Evolutionary conservation across 2,329 filamentous ascomycete genomes (phyloP).

Genomic region (Purpureocillium takamizusanense): DNA sequence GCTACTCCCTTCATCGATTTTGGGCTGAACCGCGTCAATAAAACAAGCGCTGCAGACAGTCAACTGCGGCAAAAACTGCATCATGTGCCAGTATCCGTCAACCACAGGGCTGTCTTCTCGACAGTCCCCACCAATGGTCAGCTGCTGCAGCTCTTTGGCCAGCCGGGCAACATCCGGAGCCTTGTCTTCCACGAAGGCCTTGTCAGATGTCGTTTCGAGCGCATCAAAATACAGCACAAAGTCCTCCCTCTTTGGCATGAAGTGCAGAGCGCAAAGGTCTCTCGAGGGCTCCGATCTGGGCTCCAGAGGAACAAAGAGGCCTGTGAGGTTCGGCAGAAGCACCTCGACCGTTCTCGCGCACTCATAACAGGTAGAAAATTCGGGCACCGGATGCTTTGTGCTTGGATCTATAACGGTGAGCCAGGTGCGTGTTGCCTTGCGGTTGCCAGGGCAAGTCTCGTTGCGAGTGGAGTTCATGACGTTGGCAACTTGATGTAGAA

Average conservation of each 20-base stretch:
- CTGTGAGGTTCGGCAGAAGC: slow-evolving; percentile 62
- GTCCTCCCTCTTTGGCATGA: slow-evolving; percentile 37
- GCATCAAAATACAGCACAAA: slow-evolving; percentile 53
- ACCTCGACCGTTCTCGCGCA: slow-evolving; percentile 66
- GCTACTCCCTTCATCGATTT: slow-evolving; percentile 39
- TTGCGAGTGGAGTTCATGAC: slow-evolving; percentile 39
- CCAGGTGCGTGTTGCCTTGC: slow-evolving; percentile 56
- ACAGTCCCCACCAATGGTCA: slow-evolving; percentile 54
- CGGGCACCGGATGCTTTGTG: slow-evolving; percentile 51
- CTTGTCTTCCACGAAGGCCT: slow-evolving; percentile 31
- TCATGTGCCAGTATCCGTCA: slow-evolving; percentile 67
- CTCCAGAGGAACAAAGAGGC: slow-evolving; percentile 51
- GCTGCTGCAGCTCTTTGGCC: slow-evolving; percentile 51
- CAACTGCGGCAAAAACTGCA: slow-evolving; percentile 65
- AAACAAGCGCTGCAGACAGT: slow-evolving; percentile 86
- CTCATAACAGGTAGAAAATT: slow-evolving; percentile 67
- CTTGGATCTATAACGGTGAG: slow-evolving; percentile 64
- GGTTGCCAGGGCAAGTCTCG: slow-evolving; percentile 48
- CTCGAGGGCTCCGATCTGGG: slow-evolving; percentile 33
- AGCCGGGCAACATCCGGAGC: slow-evolving; percentile 52
- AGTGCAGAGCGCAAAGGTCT: slow-evolving; percentile 62
- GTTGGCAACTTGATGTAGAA: slow-evolving; percentile 61
- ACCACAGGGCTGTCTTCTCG: slow-evolving; percentile 50
- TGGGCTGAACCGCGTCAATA: slow-evolving; percentile 66
- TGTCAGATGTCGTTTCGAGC: slow-evolving; percentile 48